These are phyloP conservation scores for Alopecurus myosuroides DNA, from an alignment of 176 grass and related monocot genomes.

Conservation along the genomic window DNA sequence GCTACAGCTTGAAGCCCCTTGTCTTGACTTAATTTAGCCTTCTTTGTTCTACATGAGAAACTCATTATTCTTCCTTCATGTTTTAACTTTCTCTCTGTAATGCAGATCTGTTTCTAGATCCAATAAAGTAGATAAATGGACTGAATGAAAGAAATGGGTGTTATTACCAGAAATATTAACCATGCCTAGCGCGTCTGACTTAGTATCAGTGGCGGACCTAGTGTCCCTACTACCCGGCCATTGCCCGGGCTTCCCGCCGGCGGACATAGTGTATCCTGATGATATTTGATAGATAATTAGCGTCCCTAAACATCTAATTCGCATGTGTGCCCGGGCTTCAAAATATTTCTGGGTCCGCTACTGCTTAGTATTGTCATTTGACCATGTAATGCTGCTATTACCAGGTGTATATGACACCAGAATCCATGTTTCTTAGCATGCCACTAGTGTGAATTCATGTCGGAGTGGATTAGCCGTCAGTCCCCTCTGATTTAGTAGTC, in stretches of 20 bases:
- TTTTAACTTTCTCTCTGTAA: no score
- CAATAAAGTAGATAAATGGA: no score
- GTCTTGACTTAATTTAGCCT: background rate
- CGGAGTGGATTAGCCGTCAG: background rate
- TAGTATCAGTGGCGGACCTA: background rate
- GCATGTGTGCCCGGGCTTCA: no score
- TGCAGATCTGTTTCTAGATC: background rate
- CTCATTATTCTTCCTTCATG: no score
- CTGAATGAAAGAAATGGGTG: no score
- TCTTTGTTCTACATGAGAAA: background rate
- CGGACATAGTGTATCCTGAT: no score
- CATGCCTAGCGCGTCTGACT: background rate
- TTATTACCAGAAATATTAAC: background rate
- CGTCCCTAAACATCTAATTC: no score
- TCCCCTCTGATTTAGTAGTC: background rate
- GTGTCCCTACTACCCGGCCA: no score
- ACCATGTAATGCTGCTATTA: background rate
- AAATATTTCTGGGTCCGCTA: no score
- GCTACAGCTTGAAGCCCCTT: background rate
- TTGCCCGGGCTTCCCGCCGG: no score
- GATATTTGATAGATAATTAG: no score
- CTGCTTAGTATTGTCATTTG: no score
- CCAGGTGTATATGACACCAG: background rate
- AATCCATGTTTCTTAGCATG: background rate
- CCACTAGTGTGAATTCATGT: background rate